These are phyloP conservation scores for Nitzschia sp. DNA, from an alignment of 108 stramenopile species.

Conservation along the genomic window DNA sequence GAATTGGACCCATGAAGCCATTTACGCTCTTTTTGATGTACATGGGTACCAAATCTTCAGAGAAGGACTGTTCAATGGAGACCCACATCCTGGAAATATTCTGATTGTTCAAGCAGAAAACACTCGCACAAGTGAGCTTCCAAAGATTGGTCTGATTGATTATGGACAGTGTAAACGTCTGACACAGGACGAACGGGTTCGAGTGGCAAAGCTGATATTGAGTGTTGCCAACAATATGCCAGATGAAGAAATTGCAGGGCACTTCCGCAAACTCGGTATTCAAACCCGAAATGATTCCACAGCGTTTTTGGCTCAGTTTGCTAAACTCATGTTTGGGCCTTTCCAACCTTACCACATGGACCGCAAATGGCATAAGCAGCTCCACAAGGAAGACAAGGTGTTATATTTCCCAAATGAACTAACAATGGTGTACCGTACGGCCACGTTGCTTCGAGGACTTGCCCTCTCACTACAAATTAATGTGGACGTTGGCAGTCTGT, in stretches of 20 bases:
- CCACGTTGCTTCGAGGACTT: conserved; percentile 63
- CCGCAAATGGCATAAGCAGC: conserved; percentile 54
- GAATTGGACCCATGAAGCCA: conserved; percentile 54
- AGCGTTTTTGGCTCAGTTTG: conserved; percentile 64
- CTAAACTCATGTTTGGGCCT: conserved; percentile 68
- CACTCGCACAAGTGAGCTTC: background rate
- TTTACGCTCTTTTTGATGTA: conserved; percentile 68
- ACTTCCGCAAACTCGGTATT: conserved; percentile 66
- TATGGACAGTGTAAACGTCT: conserved; percentile 75
- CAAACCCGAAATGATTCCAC: conserved; percentile 71
- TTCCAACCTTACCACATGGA: conserved; percentile 62
- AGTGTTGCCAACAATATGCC: conserved; percentile 68
- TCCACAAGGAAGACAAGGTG: conserved; percentile 63
- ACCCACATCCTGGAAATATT: conserved; percentile 67
- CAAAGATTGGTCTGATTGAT: conserved; percentile 62
- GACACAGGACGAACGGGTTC: conserved; percentile 45
- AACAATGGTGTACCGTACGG: conserved; percentile 72
- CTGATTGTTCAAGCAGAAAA: conserved; percentile 41
- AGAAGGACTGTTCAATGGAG: conserved; percentile 68
- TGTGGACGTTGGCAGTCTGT: conserved; percentile 58
- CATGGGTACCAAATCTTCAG: conserved; percentile 80
- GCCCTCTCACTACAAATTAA: conserved; percentile 74
- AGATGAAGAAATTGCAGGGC: conserved; percentile 54
- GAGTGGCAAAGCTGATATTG: conserved; percentile 59
- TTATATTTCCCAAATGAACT: conserved; percentile 75